phyloP scores from a whole-genome alignment of 78 protist species.

The Monocercomonoides exilis region DNA sequence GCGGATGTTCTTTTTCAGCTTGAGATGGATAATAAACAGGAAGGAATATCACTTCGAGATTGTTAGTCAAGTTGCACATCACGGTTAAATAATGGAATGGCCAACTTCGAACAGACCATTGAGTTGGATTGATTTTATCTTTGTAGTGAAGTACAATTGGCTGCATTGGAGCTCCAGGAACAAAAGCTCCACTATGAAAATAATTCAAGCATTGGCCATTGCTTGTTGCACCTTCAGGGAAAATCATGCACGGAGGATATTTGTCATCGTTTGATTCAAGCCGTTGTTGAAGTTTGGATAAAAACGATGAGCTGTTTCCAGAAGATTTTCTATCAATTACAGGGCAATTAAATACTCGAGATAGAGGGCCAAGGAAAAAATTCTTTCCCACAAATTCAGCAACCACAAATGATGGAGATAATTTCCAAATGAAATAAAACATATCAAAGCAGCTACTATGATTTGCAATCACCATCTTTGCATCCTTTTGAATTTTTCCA shows the following conservation, averaged over 20 bases:
- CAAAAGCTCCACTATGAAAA: not conserved
- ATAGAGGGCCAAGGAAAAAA: not conserved
- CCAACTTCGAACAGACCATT: not conserved
- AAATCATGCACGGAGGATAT: not conserved
- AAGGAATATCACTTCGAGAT: not conserved
- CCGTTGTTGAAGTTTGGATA: not conserved
- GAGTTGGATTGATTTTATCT: not conserved
- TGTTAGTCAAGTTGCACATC: not conserved
- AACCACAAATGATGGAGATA: not conserved
- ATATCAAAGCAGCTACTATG: not conserved
- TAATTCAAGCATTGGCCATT: not conserved
- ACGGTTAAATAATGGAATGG: not conserved
- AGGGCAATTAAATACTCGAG: not conserved
- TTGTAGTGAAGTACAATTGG: not conserved
- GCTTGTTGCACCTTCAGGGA: not conserved
- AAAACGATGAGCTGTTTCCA: not conserved
- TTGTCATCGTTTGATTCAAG: not conserved
- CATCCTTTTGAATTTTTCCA: not conserved
- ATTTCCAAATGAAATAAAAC: not conserved
- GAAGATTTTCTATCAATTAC: not conserved
- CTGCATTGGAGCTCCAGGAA: not conserved
- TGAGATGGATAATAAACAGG: not conserved
- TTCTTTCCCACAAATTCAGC: not conserved
- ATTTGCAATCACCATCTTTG: not conserved
- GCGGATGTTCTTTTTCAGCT: not conserved